Evolutionary conservation across 2,329 filamentous ascomycete species (phyloP).

Genomic region (Stagonosporopsis chrysanthemi): DNA sequence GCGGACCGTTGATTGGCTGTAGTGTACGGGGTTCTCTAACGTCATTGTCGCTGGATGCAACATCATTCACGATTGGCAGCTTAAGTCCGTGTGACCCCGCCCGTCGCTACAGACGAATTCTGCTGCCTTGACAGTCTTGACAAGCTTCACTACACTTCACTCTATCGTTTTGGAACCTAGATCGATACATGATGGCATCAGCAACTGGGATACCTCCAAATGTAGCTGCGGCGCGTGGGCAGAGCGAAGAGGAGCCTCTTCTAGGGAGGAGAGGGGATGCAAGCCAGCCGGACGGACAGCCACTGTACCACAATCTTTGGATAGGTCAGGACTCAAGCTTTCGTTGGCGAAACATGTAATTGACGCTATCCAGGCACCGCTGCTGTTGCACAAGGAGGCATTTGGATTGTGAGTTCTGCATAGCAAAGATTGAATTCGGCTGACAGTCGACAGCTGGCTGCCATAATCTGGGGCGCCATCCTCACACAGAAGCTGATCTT

Average conservation of each 20-base stretch:
- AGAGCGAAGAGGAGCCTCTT: constrained; percentile 71
- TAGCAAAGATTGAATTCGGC: constrained; percentile 1
- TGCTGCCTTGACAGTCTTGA: not conserved
- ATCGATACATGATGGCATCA: constrained; percentile 66
- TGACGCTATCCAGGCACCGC: constrained; percentile 70
- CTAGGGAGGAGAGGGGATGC: constrained; percentile 76
- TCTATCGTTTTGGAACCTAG: not conserved
- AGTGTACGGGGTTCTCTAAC: constrained; percentile 18
- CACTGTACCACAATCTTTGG: constrained; percentile 74
- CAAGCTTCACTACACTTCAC: not conserved
- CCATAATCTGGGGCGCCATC: constrained; percentile 79
- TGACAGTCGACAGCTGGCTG: constrained; percentile 62
- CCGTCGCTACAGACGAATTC: not conserved
- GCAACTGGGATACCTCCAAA: constrained; percentile 70
- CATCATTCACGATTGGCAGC: constrained; percentile 13
- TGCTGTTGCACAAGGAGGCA: constrained; percentile 78
- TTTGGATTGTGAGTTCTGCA: constrained; percentile 66
- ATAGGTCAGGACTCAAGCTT: constrained; percentile 65
- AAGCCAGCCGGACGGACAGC: constrained; percentile 69
- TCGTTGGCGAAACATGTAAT: constrained; percentile 1
- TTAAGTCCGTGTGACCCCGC: constrained; percentile 26
- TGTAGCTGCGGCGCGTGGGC: constrained; percentile 36
- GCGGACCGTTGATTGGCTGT: constrained; percentile 25
- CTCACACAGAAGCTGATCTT: constrained; percentile 75
- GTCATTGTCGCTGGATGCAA: constrained; percentile 31